Evolutionary conservation across 805 yeast genomes (phyloP), one percentile per base, ranked within the genome.

Genomic region (Wickerhamiella vanderwaltii): DNA sequence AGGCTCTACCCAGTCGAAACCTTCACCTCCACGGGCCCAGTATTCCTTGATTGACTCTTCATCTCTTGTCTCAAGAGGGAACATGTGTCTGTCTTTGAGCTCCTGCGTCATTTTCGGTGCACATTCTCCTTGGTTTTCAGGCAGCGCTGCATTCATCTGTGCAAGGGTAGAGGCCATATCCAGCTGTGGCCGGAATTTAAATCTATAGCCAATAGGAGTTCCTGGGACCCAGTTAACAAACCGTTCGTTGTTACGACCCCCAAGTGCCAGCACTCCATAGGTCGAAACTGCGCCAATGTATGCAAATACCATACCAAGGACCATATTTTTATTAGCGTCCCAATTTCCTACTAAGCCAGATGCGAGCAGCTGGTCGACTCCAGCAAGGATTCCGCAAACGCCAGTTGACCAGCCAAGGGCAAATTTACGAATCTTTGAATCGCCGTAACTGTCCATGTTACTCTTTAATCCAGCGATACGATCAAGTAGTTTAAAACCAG

Each of bases 1-100:
- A 1, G 94, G 94, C 54, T 83, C 94, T 9, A 73, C 78, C 94
- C 94, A 83, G 46, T 78, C 82, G 54, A 81, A 83, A 11, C 85
- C 86, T 42, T 79, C 87, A 23, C 94, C 94, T 6, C 84, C 82
- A 31, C 79, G 69, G 55, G 82, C 74, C 94, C 94, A 83, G 61
- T 82, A 83, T 51, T 85, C 93, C 54, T 82, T 80, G 50, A 83
- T 51, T 64, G 75, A 67, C 35, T 72, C 55, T 46, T 83, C 93
- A 46, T 73, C 78, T 43, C 76, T 73, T 35, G 79, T 75, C 50
- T 73, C 64, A 5, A 60, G 57, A 22, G 64, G 57, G 15, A 64
- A 49, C 48, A 72, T 54, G 20, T 54, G 48, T 7, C 67, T 56
- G 15, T 41, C 44, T 20, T 48, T 46, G 16, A 65, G 52, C 38